Conservation (phyloP, 2,329 filamentous ascomycete genomes). For the Pseudogymnoascus sp. region DNA sequence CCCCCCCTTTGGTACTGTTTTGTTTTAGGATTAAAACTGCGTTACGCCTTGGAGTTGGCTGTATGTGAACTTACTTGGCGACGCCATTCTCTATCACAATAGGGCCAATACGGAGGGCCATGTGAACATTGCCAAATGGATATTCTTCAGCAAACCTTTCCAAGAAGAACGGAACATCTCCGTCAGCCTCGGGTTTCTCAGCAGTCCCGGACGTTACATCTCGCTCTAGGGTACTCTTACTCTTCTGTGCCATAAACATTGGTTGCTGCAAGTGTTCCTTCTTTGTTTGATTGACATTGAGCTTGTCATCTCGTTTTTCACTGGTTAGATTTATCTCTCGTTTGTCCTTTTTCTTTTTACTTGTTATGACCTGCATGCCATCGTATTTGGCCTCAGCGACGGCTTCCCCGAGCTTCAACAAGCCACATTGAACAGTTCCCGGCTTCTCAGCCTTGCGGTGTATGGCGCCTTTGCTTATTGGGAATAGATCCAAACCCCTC, state of each 20-base stretch:
- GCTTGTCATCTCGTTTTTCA: not conserved
- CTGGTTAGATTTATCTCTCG: not conserved
- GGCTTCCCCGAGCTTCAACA: not conserved
- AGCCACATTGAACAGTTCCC: not conserved
- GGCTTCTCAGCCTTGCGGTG: not conserved
- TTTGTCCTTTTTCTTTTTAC: not conserved
- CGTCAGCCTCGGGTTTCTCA: conserved; percentile 16
- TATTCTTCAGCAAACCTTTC: conserved; percentile 24
- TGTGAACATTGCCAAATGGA: conserved; percentile 34
- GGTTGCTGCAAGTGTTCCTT: not conserved
- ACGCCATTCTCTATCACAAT: conserved; percentile 35
- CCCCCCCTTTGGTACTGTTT: not conserved
- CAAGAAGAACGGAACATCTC: conserved; percentile 17
- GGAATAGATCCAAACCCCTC: not conserved
- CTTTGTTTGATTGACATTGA: not conserved
- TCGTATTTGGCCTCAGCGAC: not conserved
- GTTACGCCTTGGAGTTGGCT: not conserved
- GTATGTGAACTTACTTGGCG: conserved; percentile 26
- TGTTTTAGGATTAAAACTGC: not conserved
- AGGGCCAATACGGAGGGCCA: conserved; percentile 34
- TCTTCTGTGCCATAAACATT: not conserved
- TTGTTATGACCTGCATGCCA: not conserved
- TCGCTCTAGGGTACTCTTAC: not conserved
- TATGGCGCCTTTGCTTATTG: not conserved
- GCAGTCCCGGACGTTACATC: not conserved